Base-by-base conservation (phyloP, 2,329 filamentous ascomycete genomes). In the Xylariomycetidae sp. region DNA sequence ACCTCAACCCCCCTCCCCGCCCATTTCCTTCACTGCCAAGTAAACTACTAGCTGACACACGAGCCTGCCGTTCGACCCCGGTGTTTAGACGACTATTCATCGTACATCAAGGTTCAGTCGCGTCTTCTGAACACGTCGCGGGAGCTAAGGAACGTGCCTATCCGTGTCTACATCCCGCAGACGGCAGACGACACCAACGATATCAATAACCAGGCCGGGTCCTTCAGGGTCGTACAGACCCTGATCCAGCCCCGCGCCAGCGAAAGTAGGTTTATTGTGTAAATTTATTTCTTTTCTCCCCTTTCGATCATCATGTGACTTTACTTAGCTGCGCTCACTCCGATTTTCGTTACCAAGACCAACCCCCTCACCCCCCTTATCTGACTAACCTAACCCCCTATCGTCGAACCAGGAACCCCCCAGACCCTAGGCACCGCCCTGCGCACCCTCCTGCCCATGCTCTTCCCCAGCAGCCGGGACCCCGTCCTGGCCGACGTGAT, bases 401-500 rank as follows among this genome's bases (percentile, higher is more conserved):
- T 25, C 20, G 19, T 16, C 13, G 16, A 17, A 13, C 13, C 11
- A 59, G 53, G 49, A 7, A 50, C 52, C n/a, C 65, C 66, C 7
- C 69, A 69, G 44, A 65, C 70, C 1, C 66, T 97, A 1, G 92
- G 92, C 2, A 77, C 78, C 27, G 87, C 85, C 1, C 70, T 97
- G 36, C 84, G 88, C 54, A 65, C 62, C 4, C 62, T 92, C 10
- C 68, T 97, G 13, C 90, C 90, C 0, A 74, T 74, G 33, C 64
- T 98, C 15, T 98, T 98, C 57, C 90, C 89, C 0, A 94, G 87
- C 56, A 80, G 84, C 45, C 72, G 88, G 36, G 89, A 87, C 53
- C 82, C 88, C 0, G 78, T 96, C 9, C 72, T 95, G 30, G 92
- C 90, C 1, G 82, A 85, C 38, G 85, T 85, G 2, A 73, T 97